These are phyloP conservation scores for Fusarium denticulatum DNA, from an alignment of 2,329 filamentous ascomycete species.

Conservation along the genomic window DNA sequence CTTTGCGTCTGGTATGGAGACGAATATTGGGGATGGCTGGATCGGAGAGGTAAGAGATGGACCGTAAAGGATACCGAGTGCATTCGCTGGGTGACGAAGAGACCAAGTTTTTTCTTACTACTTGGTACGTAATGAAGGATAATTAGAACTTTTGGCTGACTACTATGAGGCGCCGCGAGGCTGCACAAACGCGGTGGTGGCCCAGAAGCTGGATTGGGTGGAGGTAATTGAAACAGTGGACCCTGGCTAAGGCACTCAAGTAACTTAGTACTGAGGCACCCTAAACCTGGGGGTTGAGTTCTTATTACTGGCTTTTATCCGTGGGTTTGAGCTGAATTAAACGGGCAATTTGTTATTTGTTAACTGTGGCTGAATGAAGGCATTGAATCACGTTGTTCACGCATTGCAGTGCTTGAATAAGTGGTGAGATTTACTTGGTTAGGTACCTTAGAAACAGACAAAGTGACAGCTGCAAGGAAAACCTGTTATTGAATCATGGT, in stretches of 20 bases:
- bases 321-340: neutral
- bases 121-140: conserved; percentile 1
- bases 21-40: conserved; percentile 22
- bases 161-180: conserved; percentile 32
- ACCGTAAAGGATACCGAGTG: conserved; percentile 20
- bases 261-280: neutral
- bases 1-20: conserved; percentile 25
- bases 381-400: neutral
- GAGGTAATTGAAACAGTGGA: conserved; percentile 5
- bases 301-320: neutral
- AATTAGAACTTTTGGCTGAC: conserved; percentile 18
- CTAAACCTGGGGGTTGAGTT: neutral
- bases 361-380: neutral
- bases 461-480: neutral
- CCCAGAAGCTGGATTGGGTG: conserved; percentile 9
- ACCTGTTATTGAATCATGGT: neutral
- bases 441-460: neutral
- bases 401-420: neutral
- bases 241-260: neutral
- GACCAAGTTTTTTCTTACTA: neutral
- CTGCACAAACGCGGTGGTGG: conserved; percentile 38
- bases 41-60: conserved; percentile 16
- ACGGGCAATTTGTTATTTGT: neutral
- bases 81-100: conserved; percentile 20
- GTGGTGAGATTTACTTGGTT: neutral